Percentiles rank a stretch among this genome's conserved stretches.
Conservation (phyloP, 192 early-diverging fungal genomes). For the Coemansia sp. region DNA sequence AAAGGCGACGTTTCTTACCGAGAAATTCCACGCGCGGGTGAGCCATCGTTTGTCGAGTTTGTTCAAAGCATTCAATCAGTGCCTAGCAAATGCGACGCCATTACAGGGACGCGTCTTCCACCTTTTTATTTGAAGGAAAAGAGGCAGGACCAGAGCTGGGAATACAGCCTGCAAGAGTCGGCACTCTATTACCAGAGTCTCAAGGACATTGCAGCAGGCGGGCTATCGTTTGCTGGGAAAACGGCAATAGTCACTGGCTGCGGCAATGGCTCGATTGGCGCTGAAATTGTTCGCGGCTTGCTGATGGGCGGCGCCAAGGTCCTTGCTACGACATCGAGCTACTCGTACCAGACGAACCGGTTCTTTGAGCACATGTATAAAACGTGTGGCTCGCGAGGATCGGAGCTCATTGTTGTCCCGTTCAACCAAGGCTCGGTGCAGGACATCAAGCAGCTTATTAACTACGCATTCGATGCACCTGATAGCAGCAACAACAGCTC, state of each 20-base stretch:
- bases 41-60: constrained; percentile 81
- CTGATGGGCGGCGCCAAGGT: constrained; percentile 91
- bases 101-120: neutral
- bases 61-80: constrained; percentile 66
- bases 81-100: neutral
- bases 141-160: constrained; percentile 56
- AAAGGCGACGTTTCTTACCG: constrained; percentile 75
- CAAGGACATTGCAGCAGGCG: constrained; percentile 65
- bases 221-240: constrained; percentile 80
- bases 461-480: constrained; percentile 73
- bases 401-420: constrained; percentile 83
- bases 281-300: constrained; percentile 83
- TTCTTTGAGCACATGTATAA: constrained; percentile 90
- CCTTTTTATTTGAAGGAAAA: neutral
- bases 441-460: constrained; percentile 73
- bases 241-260: constrained; percentile 88
- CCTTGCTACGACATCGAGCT: constrained; percentile 89
- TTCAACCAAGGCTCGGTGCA: constrained; percentile 90
- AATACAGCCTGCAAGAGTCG: constrained; percentile 69
- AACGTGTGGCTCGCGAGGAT: constrained; percentile 79
- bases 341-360: constrained; percentile 73
- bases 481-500: constrained; percentile 48
- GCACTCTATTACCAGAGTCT: constrained; percentile 74
- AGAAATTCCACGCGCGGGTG: constrained; percentile 74
- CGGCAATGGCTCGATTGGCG: constrained; percentile 88